Percentiles rank a stretch among this genome's conserved stretches.
These are phyloP conservation scores for Hordeum pubiflorum DNA, from an alignment of 202 grass and related monocot genomes.

Conservation along the genomic window DNA sequence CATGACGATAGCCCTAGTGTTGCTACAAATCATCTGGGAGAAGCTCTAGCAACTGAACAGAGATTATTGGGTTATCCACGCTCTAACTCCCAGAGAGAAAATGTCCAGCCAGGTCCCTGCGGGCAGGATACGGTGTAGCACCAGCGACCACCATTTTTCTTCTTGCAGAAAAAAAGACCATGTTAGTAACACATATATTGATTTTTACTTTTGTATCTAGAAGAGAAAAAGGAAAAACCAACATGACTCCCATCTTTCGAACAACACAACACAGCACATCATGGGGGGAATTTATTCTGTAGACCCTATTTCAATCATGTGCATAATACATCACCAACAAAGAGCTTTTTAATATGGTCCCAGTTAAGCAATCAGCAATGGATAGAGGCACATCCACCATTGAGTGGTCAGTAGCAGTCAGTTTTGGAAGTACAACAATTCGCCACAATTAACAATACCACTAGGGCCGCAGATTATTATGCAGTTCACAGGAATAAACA, in stretches of 20 bases:
- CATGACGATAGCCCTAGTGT: background rate
- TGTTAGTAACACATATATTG: constrained; percentile 17
- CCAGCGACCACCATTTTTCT: constrained; percentile 29
- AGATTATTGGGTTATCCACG: constrained; percentile 1
- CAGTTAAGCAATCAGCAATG: constrained; percentile 23
- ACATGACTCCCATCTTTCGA: constrained; percentile 20
- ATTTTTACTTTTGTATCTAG: constrained; percentile 21
- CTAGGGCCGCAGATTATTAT: constrained; percentile 25
- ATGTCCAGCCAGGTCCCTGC: background rate
- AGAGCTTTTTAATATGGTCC: constrained; percentile 34
- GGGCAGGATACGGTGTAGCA: constrained; percentile 1
- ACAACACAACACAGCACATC: background rate
- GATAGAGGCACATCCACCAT: constrained; percentile 40
- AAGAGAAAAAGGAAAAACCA: background rate
- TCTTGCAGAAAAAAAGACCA: constrained; percentile 12
- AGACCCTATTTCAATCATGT: constrained; percentile 40
- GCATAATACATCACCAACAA: constrained; percentile 25
- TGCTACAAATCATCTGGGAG: constrained; percentile 27
- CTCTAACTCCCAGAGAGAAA: background rate
- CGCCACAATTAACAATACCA: constrained; percentile 24
- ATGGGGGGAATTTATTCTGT: constrained; percentile 23
- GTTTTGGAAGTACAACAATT: constrained; percentile 38
- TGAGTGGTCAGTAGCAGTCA: constrained; percentile 26
- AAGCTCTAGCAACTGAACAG: constrained; percentile 21
- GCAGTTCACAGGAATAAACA: constrained; percentile 23